phyloP scores from a whole-genome alignment of 331 rosid genomes.

The Malus hybrid region DNA sequence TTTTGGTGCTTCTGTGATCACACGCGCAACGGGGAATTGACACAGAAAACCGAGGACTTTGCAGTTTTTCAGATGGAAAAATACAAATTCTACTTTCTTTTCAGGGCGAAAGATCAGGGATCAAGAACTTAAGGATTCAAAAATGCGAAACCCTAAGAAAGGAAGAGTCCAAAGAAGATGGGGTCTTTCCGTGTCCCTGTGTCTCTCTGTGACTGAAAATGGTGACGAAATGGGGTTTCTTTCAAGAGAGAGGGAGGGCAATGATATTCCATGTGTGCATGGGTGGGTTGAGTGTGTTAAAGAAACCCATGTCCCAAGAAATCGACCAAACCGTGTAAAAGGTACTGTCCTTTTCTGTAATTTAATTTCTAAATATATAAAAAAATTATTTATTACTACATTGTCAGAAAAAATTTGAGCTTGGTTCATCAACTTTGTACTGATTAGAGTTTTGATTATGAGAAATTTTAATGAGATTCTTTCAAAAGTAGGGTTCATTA shows the following conservation, averaged over 20 bases:
- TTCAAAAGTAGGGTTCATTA: too few species aligned
- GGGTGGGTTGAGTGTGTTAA: conserved; percentile 27
- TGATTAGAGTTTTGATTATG: too few species aligned
- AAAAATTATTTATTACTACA: too few species aligned
- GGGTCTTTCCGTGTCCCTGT: conserved; percentile 5
- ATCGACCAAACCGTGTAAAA: not conserved
- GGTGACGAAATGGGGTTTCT: conserved; percentile 22
- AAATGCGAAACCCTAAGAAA: not conserved
- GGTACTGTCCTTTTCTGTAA: not conserved
- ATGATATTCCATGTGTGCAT: conserved; percentile 55
- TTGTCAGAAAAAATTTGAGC: too few species aligned
- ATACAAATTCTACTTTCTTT: not conserved
- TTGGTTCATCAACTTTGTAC: too few species aligned
- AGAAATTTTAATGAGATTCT: too few species aligned
- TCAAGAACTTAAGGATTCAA: conserved; percentile 24
- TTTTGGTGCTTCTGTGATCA: not conserved
- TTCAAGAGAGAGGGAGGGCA: conserved; percentile 7
- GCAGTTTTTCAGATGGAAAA: not conserved
- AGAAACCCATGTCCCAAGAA: conserved; percentile 46
- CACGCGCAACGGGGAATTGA: not conserved
- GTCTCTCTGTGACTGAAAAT: conserved; percentile 12
- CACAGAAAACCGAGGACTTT: not conserved
- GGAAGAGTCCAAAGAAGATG: not conserved
- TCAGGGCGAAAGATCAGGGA: conserved; percentile 13
- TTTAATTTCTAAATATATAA: not conserved